Conservation (phyloP, 2,329 filamentous ascomycete genomes). For the Nothophaeocryptopus gaeumannii region DNA sequence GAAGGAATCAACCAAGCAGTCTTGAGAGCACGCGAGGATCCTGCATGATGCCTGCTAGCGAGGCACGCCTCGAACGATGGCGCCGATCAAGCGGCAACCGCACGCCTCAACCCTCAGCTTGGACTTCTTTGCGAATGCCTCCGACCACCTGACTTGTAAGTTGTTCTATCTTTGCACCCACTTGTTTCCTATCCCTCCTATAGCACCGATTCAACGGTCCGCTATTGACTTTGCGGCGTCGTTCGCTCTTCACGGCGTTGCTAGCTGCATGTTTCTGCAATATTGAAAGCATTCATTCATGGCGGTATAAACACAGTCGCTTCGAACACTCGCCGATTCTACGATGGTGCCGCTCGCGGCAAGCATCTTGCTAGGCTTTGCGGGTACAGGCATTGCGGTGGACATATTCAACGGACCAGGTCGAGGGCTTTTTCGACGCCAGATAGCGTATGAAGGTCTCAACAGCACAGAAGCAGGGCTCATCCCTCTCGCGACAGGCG, state of each 20-base stretch:
- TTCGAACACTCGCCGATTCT: neutral
- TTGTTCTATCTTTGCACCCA: constrained; percentile 2
- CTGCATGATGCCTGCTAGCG: constrained; percentile 20
- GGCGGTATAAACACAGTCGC: constrained; percentile 1
- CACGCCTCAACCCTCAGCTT: constrained; percentile 14
- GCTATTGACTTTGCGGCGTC: too few relatives aligned
- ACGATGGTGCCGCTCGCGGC: constrained; percentile 14
- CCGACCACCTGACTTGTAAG: constrained; percentile 13
- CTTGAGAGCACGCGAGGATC: constrained; percentile 19
- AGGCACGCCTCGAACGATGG: constrained; percentile 9
- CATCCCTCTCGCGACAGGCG: too few relatives aligned
- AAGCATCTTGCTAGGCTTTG: constrained; percentile 9
- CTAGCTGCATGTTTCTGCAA: neutral
- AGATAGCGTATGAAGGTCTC: constrained; percentile 3
- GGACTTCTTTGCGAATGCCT: constrained; percentile 1
- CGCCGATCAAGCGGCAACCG: constrained; percentile 8
- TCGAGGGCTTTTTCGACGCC: constrained; percentile 3
- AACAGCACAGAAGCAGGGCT: neutral
- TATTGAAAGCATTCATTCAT: constrained; percentile 8
- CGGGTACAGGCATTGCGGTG: constrained; percentile 8
- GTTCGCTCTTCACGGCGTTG: constrained; percentile 4
- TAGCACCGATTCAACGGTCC: neutral
- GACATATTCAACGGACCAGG: constrained; percentile 1
- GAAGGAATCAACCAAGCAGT: constrained; percentile 14
- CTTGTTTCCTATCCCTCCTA: constrained; percentile 1